Base-by-base conservation (phyloP, 192 early-diverging fungal genomes). In the Linderina pennispora region DNA sequence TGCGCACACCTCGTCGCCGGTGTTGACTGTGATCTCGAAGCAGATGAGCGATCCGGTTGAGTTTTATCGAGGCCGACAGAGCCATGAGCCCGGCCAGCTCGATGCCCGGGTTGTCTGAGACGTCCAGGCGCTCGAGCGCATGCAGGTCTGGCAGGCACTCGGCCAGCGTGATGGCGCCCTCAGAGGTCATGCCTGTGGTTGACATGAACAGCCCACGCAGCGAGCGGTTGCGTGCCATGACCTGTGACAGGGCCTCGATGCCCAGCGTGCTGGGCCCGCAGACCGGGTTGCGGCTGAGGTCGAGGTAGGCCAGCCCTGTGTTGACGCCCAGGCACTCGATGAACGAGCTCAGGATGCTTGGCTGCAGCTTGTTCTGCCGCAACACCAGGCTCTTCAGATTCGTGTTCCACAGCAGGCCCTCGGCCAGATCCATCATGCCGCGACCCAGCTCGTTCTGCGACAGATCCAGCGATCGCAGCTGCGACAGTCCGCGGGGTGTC, bases 21-120 rank as follows among this genome's bases (percentile, higher is more conserved):
- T 65, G 32, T 65, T 61, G 19, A 76, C 58, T 0, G 74, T 80
- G 40, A 94, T 55, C 43, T 91, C 88, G 24, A 94, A 54, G 45
- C 76, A 79, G 16, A 80, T 80, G 35, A 94, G 52, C n/a, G 36
- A 81, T 81, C 32, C 69, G 55, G 61, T 90, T 94, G 58, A 88
- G 81, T 44, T 84, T 82, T 23, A 92, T 74, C n/a, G 82, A 83
- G 8, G 81, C 84, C 3, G 86, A 72, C n/a, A 94, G 63, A 3
- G 90, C 88, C 76, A 89, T 83, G 8, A 89, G 59, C 7, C 90
- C 92, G 1, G 83, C 87, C 49, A 91, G 58, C 20, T 85, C 82
- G 25, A 94, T 85, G 1, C 51, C 63, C 9, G 81, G 77, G 58
- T 94, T 94, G 17, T 76, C 63, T 4, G 84, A 82, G 23, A 94